Evolutionary conservation across 345 rosid species (phyloP), one percentile per base, ranked within the genome.

Genomic region (Acer yangbiense): DNA sequence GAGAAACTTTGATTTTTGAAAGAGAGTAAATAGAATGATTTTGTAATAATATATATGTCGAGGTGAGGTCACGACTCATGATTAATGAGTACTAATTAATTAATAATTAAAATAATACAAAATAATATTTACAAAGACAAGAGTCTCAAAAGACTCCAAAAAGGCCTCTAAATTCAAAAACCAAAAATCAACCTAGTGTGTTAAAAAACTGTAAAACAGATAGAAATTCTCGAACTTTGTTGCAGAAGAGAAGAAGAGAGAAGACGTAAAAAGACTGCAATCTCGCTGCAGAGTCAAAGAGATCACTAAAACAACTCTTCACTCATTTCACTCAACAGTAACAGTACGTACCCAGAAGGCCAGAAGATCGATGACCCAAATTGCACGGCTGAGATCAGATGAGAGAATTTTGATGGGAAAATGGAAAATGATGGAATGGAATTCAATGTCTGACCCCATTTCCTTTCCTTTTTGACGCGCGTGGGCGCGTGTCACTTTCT

Each of bases 131-230:
- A 17, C 3, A 63, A 73, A 58, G 80, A 81, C 86, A 85, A 76
- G 20, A 81, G 43, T 78, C 89, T 88, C 85, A 86, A 88, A 88
- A 85, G 88, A 84, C 85, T 79, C 83, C 78, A 81, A 82, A 72
- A 78, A 62, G 81, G 73, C 73, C 78, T 44, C 48, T 74, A 65
- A 68, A 82, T 74, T 62, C 83, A 80, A 79, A 25, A 78, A 67
- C 78, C 35, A 52, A 81, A 77, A 58, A 82, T 76, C 77, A 73
- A 61, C 72, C 3, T 72, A 23, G 77, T 58, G 70, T 71, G 35
- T 76, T 52, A n/a, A 52, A 52, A 70, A 74, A 71, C 69, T 44
- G n/a, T 63, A 25, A 43, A 4, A 65, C 39, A 11, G 20, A 7
- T 43, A 16, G 58, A 54, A 68, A 66, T 68, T 73, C 84, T 77